Evolutionary conservation across 495 filamentous ascomycete genomes (phyloP).

Genomic region (Penicillium malachiteum): DNA sequence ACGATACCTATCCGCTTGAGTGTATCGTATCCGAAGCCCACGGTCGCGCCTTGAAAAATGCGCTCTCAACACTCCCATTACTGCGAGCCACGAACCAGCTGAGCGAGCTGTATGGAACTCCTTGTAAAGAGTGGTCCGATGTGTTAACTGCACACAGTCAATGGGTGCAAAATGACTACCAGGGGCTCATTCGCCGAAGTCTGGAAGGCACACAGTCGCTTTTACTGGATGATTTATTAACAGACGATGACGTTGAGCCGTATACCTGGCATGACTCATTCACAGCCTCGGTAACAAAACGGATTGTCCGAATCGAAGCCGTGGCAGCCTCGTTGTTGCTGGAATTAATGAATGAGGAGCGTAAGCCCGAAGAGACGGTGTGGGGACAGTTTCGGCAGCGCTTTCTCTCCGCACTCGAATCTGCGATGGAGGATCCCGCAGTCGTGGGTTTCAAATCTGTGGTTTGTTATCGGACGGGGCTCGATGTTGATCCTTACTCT

Average conservation of each 20-base stretch:
- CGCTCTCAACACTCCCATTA: conserved; percentile 62
- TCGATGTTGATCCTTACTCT: conserved; percentile 45
- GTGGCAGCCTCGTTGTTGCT: conserved; percentile 64
- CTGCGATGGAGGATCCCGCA: conserved; percentile 58
- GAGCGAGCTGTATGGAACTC: conserved; percentile 58
- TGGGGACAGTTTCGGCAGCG: conserved; percentile 41
- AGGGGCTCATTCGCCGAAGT: conserved; percentile 61
- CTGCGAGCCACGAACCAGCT: conserved; percentile 71
- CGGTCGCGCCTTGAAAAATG: conserved; percentile 62
- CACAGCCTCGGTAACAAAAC: conserved; percentile 60
- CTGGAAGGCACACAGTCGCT: conserved; percentile 73
- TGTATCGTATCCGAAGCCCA: conserved; percentile 74
- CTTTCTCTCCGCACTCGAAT: conserved; percentile 50
- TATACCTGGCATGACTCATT: conserved; percentile 73
- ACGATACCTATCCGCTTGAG: conserved; percentile 42
- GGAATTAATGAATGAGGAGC: conserved; percentile 31
- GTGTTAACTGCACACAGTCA: conserved; percentile 59
- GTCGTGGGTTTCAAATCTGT: conserved; percentile 86
- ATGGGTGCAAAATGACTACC: conserved; percentile 53
- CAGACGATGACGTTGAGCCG: conserved; percentile 55
- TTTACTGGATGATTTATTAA: conserved; percentile 76
- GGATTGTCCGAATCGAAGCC: conserved; percentile 83
- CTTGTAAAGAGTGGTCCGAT: conserved; percentile 55
- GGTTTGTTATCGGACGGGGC: conserved; percentile 79
- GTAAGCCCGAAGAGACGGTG: conserved; percentile 21